Conservation (phyloP, 2,329 filamentous ascomycete genomes). For the Diplodia sapinea region DNA sequence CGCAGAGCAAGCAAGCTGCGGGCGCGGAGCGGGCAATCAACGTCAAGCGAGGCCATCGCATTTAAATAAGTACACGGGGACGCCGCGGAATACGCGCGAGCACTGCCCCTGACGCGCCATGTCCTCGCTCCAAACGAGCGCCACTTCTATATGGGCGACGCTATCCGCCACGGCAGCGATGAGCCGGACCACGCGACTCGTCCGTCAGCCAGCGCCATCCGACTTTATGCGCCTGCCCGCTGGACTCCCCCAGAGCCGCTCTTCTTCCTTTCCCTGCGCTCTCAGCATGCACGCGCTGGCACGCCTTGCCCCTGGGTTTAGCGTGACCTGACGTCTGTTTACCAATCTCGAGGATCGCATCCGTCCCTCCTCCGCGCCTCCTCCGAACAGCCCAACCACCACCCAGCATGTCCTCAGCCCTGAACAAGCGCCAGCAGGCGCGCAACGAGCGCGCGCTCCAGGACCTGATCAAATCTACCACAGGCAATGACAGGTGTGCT, state of each 20-base stretch:
- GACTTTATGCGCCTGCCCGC: constrained; percentile 23
- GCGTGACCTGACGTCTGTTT: constrained; percentile 30
- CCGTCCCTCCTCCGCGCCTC: constrained; percentile 29
- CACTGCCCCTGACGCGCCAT: constrained; percentile 31
- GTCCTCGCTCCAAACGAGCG: constrained; percentile 30
- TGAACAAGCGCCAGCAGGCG: constrained; percentile 97
- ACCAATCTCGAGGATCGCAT: constrained; percentile 27
- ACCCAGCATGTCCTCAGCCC: constrained; percentile 67
- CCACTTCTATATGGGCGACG: constrained; percentile 24
- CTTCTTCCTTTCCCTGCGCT: constrained; percentile 4
- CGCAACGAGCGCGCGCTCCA: constrained; percentile 93
- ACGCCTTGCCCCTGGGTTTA: constrained; percentile 25
- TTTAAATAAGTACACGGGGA: constrained; percentile 27
- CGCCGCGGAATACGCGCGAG: constrained; percentile 21
- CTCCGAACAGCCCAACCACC: constrained; percentile 27
- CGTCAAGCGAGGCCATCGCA: constrained; percentile 16
- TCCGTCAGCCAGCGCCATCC: constrained; percentile 21
- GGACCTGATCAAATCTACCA: constrained; percentile 81
- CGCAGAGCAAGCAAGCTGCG: not conserved
- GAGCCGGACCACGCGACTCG: constrained; percentile 28
- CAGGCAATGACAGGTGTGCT: constrained; percentile 92
- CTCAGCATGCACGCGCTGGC: constrained; percentile 31
- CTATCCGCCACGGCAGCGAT: constrained; percentile 23
- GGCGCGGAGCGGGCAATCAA: constrained; percentile 15
- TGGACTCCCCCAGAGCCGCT: constrained; percentile 8